Evolutionary conservation across 83 land plant species (phyloP).

Genomic region (Thuja plicata): DNA sequence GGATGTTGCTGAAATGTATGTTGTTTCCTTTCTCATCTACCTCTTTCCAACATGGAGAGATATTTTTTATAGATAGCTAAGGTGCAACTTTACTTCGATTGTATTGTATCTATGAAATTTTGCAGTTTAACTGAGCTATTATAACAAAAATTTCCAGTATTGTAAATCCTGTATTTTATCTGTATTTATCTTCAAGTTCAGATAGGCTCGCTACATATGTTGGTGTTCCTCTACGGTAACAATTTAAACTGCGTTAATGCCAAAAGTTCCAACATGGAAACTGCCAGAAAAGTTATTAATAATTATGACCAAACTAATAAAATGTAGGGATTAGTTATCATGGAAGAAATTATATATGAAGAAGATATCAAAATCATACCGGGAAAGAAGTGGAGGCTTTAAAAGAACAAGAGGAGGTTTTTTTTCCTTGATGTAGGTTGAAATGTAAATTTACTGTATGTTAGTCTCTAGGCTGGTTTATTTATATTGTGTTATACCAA

Average conservation of each 20-base stretch:
- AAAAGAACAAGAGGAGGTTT: background rate
- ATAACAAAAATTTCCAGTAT: background rate
- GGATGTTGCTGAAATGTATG: slow-evolving; percentile 57
- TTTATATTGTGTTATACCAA: background rate
- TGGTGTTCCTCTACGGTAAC: background rate
- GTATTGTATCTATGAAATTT: background rate
- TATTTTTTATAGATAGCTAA: background rate
- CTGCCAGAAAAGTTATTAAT: background rate
- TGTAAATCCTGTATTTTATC: background rate
- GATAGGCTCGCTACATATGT: background rate
- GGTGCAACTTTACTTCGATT: background rate
- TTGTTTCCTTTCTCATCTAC: background rate
- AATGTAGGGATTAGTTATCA: background rate
- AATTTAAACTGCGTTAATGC: background rate
- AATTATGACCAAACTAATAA: background rate
- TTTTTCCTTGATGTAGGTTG: background rate
- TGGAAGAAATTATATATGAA: background rate
- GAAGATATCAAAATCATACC: background rate
- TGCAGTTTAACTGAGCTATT: background rate
- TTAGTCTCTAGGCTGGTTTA: background rate
- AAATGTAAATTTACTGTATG: background rate
- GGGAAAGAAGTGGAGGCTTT: background rate
- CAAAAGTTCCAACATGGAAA: background rate
- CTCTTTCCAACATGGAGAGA: background rate
- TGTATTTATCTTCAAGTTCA: background rate